Evolutionary conservation across 148 eudicot genomes (phyloP), one percentile per base, ranked within the genome.

Genomic region (Tetragonia tetragonoides): DNA sequence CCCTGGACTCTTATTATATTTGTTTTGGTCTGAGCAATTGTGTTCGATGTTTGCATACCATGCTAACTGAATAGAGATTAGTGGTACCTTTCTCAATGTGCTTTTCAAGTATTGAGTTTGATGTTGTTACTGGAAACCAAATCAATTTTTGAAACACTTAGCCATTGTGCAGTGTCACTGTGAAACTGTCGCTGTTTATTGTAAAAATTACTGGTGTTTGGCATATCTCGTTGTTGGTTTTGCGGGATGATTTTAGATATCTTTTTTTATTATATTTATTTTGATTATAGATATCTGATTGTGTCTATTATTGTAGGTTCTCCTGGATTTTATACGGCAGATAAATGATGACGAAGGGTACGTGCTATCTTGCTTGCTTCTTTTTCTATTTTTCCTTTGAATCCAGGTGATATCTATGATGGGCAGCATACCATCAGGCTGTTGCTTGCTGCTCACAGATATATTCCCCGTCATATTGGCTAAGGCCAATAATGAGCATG

Each of bases 271-370:
- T 49, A 3, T 10, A 49, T 7, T 44, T 5, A 20, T 60, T 57
- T 62, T 63, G 4, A 51, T 41, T 38, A 37, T 18, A 23, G 28
- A 40, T 66, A 23, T 72, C 47, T 77, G 80, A 66, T 70, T 16
- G 47, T 75, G 76, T 73, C 47, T 60, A 66, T 68, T 76, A 66
- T 51, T 86, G 88, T 87, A 95, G 99, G 99, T 95, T 83, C 87
- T 95, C 67, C 88, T 95, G 85, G 97, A 95, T 84, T 95, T 95
- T 78, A 83, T 95, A 85, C 91, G 88, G 76, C 86, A 91, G 83
- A 86, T 95, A 78, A 95, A 95, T 82, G 99, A 95, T 84, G 99
- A 95, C 77, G 90, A 95, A 23, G 99, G 99, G 99, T 95, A 93
- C 78, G 72, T 75, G 64, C 67, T 54, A 38, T 71, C 39, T 64